phyloP scores from a whole-genome alignment of 2,329 filamentous ascomycete genomes.

The Acephala macrosclerotiorum region DNA sequence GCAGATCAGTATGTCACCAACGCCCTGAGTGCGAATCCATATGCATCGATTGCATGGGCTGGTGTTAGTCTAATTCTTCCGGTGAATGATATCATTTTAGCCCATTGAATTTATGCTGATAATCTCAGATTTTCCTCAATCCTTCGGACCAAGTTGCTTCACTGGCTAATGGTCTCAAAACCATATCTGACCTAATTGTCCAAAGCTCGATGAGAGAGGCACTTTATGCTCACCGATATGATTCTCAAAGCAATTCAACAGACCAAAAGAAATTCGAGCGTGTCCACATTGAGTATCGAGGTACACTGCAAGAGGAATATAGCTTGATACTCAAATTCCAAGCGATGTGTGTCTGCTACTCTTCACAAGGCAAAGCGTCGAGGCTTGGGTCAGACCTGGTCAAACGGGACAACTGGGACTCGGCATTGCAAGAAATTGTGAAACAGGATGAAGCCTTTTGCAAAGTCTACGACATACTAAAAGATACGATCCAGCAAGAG shows the following conservation, averaged over 20 bases:
- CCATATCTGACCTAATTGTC: conserved; percentile 23
- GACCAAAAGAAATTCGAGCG: background rate
- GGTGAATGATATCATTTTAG: background rate
- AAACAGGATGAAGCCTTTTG: conserved; percentile 6
- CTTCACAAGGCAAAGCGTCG: conserved; percentile 1
- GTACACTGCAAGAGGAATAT: conserved; percentile 21
- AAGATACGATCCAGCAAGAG: conserved; percentile 11
- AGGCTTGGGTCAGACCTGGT: conserved; percentile 14
- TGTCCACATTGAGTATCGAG: conserved; percentile 16
- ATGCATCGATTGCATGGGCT: conserved; percentile 31
- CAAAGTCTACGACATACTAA: conserved; percentile 9
- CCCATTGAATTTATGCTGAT: background rate
- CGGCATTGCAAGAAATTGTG: conserved; percentile 15
- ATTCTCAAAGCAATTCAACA: background rate
- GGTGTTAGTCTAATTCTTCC: conserved; percentile 26
- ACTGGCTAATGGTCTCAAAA: conserved; percentile 18
- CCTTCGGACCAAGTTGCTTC: conserved; percentile 26
- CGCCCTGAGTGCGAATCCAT: conserved; percentile 25
- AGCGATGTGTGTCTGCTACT: conserved; percentile 17
- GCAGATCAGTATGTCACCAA: conserved; percentile 28
- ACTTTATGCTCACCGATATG: conserved; percentile 23
- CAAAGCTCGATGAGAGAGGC: conserved; percentile 29
- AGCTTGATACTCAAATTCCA: conserved; percentile 28
- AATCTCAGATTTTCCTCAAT: conserved; percentile 24
- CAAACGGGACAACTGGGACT: conserved; percentile 25